A percentile compares a stretch with the other conserved stretches of the same genome.
Conservation (phyloP, 345 rosid genomes). For the Rhizophora mangle region DNA sequence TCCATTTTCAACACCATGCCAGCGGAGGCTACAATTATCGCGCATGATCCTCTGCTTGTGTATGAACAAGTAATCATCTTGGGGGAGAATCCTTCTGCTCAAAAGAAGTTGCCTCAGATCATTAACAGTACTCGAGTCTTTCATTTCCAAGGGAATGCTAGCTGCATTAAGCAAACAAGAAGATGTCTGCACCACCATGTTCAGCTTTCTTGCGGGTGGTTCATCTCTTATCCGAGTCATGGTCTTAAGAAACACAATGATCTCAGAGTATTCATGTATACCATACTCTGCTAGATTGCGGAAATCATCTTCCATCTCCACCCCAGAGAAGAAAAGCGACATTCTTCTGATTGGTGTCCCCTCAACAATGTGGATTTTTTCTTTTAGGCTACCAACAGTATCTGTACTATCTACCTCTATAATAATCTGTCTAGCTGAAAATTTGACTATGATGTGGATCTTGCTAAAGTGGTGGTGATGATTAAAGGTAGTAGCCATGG, state of each 20-base stretch:
- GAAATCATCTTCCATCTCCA: constrained; percentile 67
- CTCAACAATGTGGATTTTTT: constrained; percentile 68
- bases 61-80: constrained; percentile 71
- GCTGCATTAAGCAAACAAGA: constrained; percentile 68
- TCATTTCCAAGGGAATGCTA: constrained; percentile 59
- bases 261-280: constrained; percentile 52
- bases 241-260: constrained; percentile 53
- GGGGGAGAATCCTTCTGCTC: constrained; percentile 48
- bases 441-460: constrained; percentile 51
- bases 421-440: constrained; percentile 43
- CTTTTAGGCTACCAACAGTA: constrained; percentile 77
- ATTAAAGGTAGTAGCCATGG: constrained; percentile 13
- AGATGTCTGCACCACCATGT: constrained; percentile 63
- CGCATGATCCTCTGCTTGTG: constrained; percentile 86
- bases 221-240: constrained; percentile 38
- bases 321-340: constrained; percentile 57
- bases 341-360: constrained; percentile 60
- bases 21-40: constrained; percentile 58
- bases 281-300: constrained; percentile 68
- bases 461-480: constrained; percentile 10
- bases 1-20: constrained; percentile 78
- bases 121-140: constrained; percentile 53
- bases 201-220: constrained; percentile 37
- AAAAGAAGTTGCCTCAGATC: constrained; percentile 53
- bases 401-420: constrained; percentile 67